These are phyloP conservation scores for Lachnum nothofagi DNA, from an alignment of 2,329 filamentous ascomycete species.

Conservation along the genomic window DNA sequence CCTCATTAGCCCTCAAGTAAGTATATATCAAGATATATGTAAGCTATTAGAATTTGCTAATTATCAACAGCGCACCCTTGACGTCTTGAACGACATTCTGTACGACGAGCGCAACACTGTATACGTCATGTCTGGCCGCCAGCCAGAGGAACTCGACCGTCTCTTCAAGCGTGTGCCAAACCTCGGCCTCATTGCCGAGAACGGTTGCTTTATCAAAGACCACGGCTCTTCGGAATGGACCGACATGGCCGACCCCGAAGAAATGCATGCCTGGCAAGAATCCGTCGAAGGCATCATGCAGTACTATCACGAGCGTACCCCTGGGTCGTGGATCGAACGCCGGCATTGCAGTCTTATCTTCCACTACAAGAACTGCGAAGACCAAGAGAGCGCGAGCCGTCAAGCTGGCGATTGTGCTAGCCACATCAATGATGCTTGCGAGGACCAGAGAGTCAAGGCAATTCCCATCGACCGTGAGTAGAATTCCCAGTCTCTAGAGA, in stretches of 20 bases:
- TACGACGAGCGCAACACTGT: constrained; percentile 77
- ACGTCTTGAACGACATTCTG: constrained; percentile 75
- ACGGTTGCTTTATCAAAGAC: constrained; percentile 82
- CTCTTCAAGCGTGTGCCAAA: constrained; percentile 79
- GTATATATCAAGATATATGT: too few species aligned
- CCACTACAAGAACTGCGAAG: constrained; percentile 79
- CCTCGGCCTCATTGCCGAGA: constrained; percentile 87
- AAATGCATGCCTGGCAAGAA: constrained; percentile 74
- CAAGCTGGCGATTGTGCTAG: constrained; percentile 86
- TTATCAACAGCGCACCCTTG: constrained; percentile 63
- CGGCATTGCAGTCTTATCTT: constrained; percentile 89
- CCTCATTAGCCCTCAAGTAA: constrained; percentile 67
- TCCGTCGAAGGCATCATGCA: constrained; percentile 76
- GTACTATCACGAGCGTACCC: constrained; percentile 86
- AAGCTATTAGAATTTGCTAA: constrained; percentile 16
- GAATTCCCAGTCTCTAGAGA: neutral
- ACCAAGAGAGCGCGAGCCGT: constrained; percentile 67
- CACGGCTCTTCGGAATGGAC: constrained; percentile 66
- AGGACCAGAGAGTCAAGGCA: constrained; percentile 76
- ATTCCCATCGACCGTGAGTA: constrained; percentile 61
- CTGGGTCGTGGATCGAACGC: constrained; percentile 82
- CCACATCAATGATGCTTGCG: constrained; percentile 91
- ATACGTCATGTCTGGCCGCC: constrained; percentile 89
- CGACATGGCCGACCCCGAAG: constrained; percentile 66
- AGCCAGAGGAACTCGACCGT: constrained; percentile 80